Conservation (phyloP, 495 filamentous ascomycete genomes). For the Margaritispora aquatica region DNA sequence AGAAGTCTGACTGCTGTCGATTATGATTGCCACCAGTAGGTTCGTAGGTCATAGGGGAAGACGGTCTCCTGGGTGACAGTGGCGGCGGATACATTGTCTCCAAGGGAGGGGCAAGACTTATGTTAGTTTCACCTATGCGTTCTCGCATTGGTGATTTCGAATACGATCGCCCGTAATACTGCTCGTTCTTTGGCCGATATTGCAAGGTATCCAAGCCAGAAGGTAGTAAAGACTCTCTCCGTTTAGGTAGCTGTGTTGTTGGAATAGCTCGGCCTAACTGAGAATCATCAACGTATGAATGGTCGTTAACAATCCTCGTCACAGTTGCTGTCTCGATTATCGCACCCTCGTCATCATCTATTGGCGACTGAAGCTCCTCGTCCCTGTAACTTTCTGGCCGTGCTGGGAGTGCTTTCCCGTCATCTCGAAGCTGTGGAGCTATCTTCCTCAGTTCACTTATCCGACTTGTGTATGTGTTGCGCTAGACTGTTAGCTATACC, state of each 20-base stretch:
- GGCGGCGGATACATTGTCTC: conserved; percentile 54
- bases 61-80: conserved; percentile 54
- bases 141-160: conserved; percentile 36
- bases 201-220: conserved; percentile 21
- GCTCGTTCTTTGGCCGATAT: conserved; percentile 20
- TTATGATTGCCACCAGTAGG: conserved; percentile 26
- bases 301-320: conserved; percentile 32
- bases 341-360: conserved; percentile 39
- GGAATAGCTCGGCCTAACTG: conserved; percentile 28
- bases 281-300: conserved; percentile 19
- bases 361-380: conserved; percentile 41
- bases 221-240: conserved; percentile 26
- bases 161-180: conserved; percentile 38
- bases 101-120: conserved; percentile 35
- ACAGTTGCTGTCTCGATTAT: conserved; percentile 41
- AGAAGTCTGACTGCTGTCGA: conserved; percentile 36
- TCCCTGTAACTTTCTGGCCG: conserved; percentile 64
- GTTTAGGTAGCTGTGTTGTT: conserved; percentile 26
- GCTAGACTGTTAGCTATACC: conserved; percentile 37
- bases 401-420: conserved; percentile 68
- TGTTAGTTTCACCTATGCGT: conserved; percentile 30
- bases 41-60: conserved; percentile 34
- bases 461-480: conserved; percentile 80
- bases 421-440: conserved; percentile 48
- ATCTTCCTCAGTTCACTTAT: conserved; percentile 76